Conservation (phyloP, 75 land plant species). For the Ceratopteris richardii region DNA sequence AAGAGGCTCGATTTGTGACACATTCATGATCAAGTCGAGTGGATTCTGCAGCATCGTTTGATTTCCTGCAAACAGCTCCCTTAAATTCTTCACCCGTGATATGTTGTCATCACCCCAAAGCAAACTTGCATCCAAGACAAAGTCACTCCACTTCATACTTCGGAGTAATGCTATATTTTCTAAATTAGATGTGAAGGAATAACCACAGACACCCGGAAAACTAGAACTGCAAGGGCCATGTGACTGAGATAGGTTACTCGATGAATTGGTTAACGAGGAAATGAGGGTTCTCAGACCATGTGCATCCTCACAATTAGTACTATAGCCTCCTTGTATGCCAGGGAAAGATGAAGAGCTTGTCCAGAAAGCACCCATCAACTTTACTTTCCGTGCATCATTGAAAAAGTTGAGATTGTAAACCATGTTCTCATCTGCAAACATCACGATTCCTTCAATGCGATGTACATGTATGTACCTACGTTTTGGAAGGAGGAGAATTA, state of each 20-base stretch:
- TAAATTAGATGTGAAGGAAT: conserved; percentile 24
- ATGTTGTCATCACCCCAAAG: conserved; percentile 49
- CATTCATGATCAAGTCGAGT: conserved; percentile 41
- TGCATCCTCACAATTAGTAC: conserved; percentile 7
- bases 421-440: conserved; percentile 89
- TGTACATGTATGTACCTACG: conserved; percentile 55
- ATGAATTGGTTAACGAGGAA: too few species aligned
- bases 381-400: conserved; percentile 68
- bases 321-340: background rate
- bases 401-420: conserved; percentile 72
- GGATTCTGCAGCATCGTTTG: conserved; percentile 43
- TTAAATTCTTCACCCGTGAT: conserved; percentile 59
- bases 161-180: conserved; percentile 19
- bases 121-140: conserved; percentile 68
- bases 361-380: conserved; percentile 80
- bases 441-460: conserved; percentile 74
- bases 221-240: conserved; percentile 86
- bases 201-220: conserved; percentile 56
- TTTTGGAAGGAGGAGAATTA: background rate
- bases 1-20: conserved; percentile 59
- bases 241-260: conserved; percentile 4
- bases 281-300: background rate
- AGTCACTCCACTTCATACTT: conserved; percentile 82
- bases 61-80: conserved; percentile 21
- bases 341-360: conserved; percentile 49